A percentile compares a stretch with the other conserved stretches of the same genome.
phyloP scores from a whole-genome alignment of 1,284 basidiomycete genomes.

The Taiwanofungus camphoratus region DNA sequence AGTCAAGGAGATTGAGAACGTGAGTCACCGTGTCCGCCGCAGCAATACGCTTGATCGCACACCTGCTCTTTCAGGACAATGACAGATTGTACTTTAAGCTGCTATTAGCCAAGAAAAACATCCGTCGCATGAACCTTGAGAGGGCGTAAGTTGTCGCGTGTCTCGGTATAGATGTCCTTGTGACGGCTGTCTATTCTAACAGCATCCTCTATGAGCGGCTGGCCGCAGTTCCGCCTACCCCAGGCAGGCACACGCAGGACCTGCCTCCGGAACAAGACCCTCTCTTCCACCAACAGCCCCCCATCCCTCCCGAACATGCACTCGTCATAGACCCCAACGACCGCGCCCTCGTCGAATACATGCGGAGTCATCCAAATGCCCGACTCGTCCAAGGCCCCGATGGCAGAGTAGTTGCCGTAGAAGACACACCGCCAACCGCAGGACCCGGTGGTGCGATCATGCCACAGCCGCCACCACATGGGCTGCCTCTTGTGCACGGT shows the following conservation, averaged over 20 bases:
- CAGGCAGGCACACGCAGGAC: constrained; percentile 32
- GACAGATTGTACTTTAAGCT: constrained; percentile 83
- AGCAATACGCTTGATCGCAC: constrained; percentile 1
- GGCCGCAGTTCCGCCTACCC: constrained; percentile 50
- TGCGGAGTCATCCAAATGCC: constrained; percentile 38
- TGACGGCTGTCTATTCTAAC: constrained; percentile 11
- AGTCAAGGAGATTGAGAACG: constrained; percentile 82
- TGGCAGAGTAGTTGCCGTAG: constrained; percentile 39
- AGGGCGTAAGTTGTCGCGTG: constrained; percentile 63
- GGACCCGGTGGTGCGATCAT: constrained; percentile 22
- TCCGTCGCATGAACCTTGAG: constrained; percentile 85
- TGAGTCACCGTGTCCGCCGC: constrained; percentile 32
- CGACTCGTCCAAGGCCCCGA: constrained; percentile 40
- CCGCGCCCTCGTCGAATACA: constrained; percentile 39
- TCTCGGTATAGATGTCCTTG: constrained; percentile 7
- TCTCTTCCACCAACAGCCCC: constrained; percentile 21
- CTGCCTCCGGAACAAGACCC: constrained; percentile 24
- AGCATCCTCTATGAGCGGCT: constrained; percentile 78
- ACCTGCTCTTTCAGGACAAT: constrained; percentile 59
- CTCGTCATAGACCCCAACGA: constrained; percentile 34
- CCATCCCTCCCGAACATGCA: constrained; percentile 30
- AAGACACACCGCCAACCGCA: constrained; percentile 38
- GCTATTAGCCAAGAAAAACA: constrained; percentile 75
- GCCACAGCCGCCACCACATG: constrained; percentile 37
- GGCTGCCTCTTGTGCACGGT: constrained; percentile 25